These are phyloP conservation scores for Tolypocladium ophioglossoides DNA, from an alignment of 2,329 filamentous ascomycete genomes.

Conservation along the genomic window DNA sequence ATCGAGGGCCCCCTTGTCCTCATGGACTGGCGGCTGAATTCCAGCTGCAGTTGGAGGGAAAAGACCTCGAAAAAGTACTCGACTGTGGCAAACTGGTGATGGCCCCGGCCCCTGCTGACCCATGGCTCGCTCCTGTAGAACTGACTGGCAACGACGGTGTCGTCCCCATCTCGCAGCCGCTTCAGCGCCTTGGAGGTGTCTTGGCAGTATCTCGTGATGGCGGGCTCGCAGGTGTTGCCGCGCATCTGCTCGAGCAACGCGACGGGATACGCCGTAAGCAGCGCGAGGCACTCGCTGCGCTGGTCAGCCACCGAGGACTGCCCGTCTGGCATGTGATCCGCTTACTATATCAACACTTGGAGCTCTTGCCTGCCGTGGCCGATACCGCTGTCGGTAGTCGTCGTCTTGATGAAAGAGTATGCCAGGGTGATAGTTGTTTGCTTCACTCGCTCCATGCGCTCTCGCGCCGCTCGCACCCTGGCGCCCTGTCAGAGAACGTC, in stretches of 20 bases:
- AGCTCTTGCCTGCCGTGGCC: constrained; percentile 4
- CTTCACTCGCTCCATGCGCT: constrained; percentile 10
- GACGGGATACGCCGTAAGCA: constrained; percentile 15
- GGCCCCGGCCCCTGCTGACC: not conserved
- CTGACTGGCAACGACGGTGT: not conserved
- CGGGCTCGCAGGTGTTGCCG: constrained; percentile 14
- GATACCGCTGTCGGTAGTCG: not conserved
- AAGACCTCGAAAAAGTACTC: constrained; percentile 17
- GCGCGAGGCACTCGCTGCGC: constrained; percentile 14
- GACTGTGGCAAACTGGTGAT: constrained; percentile 1
- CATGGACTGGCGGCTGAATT: constrained; percentile 7
- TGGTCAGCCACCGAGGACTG: constrained; percentile 1
- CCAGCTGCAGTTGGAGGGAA: constrained; percentile 13
- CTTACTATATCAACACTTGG: constrained; percentile 13
- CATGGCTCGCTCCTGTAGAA: not conserved
- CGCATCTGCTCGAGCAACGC: constrained; percentile 12
- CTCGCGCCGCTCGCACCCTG: constrained; percentile 10
- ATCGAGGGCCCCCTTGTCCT: constrained; percentile 5
- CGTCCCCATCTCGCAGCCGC: constrained; percentile 5
- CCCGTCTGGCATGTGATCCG: not conserved
- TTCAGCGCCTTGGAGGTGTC: constrained; percentile 8
- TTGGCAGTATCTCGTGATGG: constrained; percentile 12
- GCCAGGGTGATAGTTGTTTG: constrained; percentile 9
- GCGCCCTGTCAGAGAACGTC: not conserved
- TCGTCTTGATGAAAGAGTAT: constrained; percentile 12